Evolutionary conservation across 2,329 filamentous ascomycete species (phyloP).

Genomic region (Penicillium sp.): DNA sequence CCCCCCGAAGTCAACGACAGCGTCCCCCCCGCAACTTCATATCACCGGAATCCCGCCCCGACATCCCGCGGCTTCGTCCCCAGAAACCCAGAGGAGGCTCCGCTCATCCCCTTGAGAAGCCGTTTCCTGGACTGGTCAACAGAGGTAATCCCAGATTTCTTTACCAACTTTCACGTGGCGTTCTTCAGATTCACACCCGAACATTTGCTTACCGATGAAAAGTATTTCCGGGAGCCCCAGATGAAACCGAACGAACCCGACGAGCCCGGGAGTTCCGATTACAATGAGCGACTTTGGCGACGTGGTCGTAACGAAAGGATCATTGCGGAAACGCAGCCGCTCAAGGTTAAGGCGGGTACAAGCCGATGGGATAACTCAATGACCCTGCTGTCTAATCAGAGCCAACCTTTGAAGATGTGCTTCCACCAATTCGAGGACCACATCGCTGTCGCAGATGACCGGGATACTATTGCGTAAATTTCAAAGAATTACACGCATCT

Average conservation of each 20-base stretch:
- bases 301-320: constrained; percentile 89
- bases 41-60: constrained; percentile 72
- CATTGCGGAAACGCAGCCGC: constrained; percentile 83
- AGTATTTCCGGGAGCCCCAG: constrained; percentile 95
- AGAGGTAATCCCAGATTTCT: constrained; percentile 49
- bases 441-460: constrained; percentile 85
- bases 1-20: constrained; percentile 73
- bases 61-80: constrained; percentile 70
- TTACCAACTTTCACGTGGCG: constrained; percentile 10
- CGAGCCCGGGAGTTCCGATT: constrained; percentile 91
- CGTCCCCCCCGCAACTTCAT: constrained; percentile 61
- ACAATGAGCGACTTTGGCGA: constrained; percentile 91
- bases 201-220: constrained; percentile 28
- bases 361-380: constrained; percentile 82
- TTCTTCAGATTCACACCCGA: constrained; percentile 2
- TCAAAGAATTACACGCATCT: background rate
- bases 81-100: constrained; percentile 55
- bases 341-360: constrained; percentile 80
- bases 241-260: constrained; percentile 96
- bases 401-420: constrained; percentile 85
- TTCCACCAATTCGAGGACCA: constrained; percentile 99
- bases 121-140: constrained; percentile 93
- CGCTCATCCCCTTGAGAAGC: constrained; percentile 71
- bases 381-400: constrained; percentile 80
- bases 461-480: constrained; percentile 69